Evolutionary conservation across 768 basidiomycete genomes (phyloP).

Genomic region (Crucibulum laeve): DNA sequence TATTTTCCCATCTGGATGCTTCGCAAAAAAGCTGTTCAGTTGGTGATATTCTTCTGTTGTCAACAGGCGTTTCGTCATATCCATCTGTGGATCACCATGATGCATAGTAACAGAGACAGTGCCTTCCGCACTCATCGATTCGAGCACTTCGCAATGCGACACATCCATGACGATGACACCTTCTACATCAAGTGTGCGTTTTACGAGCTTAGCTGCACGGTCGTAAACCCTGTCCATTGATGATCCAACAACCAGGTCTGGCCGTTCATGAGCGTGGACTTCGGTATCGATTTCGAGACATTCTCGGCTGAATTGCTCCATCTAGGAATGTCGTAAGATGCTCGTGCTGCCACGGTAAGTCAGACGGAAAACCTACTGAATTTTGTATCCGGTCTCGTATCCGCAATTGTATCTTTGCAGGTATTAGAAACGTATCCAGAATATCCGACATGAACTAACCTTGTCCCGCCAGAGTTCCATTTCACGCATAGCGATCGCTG

Average conservation of each 20-base stretch:
- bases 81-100: slow-evolving; percentile 54
- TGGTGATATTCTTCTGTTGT: slow-evolving; percentile 69
- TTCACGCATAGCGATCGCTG: slow-evolving; percentile 90
- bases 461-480: slow-evolving; percentile 96
- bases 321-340: slow-evolving; percentile 34
- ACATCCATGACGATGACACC: slow-evolving; percentile 92
- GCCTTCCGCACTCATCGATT: slow-evolving; percentile 59
- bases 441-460: slow-evolving; percentile 29
- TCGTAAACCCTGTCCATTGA: slow-evolving; percentile 89
- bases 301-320: slow-evolving; percentile 95
- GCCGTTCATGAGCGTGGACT: slow-evolving; percentile 25
- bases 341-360: background rate
- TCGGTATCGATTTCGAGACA: slow-evolving; percentile 86
- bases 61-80: slow-evolving; percentile 51
- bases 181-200: slow-evolving; percentile 87
- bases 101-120: slow-evolving; percentile 68
- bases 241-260: slow-evolving; percentile 30
- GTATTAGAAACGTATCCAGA: background rate
- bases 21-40: slow-evolving; percentile 67
- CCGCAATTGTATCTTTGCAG: slow-evolving; percentile 72
- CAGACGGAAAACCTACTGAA: slow-evolving; percentile 50
- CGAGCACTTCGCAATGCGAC: slow-evolving; percentile 83
- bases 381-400: slow-evolving; percentile 90
- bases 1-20: slow-evolving; percentile 81
- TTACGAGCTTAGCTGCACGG: slow-evolving; percentile 85